Conservation (phyloP, 2,329 filamentous ascomycete genomes). For the Claviceps sp. region DNA sequence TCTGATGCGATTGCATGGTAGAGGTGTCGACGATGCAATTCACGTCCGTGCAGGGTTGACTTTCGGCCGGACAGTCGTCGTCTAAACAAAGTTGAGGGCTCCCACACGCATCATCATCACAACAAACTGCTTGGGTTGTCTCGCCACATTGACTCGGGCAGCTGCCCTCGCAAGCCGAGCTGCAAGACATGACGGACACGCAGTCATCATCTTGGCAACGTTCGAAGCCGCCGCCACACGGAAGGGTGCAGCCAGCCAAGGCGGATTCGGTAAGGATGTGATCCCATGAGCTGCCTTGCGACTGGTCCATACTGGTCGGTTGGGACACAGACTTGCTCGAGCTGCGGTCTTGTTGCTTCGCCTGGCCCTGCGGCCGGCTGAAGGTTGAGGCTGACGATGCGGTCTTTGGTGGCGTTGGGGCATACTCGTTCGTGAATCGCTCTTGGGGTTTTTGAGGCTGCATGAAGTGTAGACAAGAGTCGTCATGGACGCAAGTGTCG, state of each 20-base stretch:
- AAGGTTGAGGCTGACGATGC: background rate
- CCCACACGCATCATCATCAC: conserved; percentile 22
- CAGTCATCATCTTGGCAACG: conserved; percentile 15
- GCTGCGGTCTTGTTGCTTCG: background rate
- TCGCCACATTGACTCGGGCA: conserved; percentile 24
- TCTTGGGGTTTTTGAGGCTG: conserved; percentile 7
- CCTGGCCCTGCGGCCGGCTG: background rate
- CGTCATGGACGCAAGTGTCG: conserved; percentile 17
- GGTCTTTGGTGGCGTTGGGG: conserved; percentile 3
- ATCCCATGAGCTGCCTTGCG: conserved; percentile 9
- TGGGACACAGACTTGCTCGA: background rate
- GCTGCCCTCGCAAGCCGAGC: conserved; percentile 20
- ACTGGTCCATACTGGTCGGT: conserved; percentile 3
- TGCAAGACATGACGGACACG: conserved; percentile 19
- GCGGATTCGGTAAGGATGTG: conserved; percentile 7
- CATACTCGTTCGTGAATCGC: conserved; percentile 5
- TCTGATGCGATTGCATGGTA: background rate
- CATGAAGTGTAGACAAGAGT: conserved; percentile 17
- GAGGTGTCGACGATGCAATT: conserved; percentile 18
- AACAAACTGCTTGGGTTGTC: conserved; percentile 19
- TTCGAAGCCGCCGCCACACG: background rate
- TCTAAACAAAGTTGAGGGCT: conserved; percentile 13
- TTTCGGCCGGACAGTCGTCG: conserved; percentile 23
- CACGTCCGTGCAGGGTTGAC: conserved; percentile 21
- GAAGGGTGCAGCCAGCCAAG: conserved; percentile 2